phyloP scores from a whole-genome alignment of 78 protist species.

The Speleostelium caveatum region DNA sequence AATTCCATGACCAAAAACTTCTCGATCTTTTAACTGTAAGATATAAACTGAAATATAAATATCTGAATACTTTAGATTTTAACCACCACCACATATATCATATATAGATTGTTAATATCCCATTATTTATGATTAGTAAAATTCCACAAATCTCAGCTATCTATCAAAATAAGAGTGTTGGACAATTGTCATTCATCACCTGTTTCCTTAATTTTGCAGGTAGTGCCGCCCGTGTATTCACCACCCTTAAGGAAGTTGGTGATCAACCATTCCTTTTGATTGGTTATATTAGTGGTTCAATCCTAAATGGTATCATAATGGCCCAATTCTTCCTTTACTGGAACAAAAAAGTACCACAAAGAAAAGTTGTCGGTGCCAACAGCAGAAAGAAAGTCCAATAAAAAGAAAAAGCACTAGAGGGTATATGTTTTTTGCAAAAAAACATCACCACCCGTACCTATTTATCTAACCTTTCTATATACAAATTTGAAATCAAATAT shows the following conservation, averaged over 20 bases:
- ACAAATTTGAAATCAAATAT: too few species aligned
- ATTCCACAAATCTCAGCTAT: slow-evolving; percentile 80
- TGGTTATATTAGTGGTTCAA: slow-evolving; percentile 30
- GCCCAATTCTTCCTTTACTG: slow-evolving; percentile 81
- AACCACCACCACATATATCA: too few species aligned
- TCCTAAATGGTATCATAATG: slow-evolving; percentile 66
- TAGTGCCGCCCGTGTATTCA: slow-evolving; percentile 89
- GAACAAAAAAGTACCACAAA: slow-evolving; percentile 67
- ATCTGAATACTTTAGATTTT: too few species aligned
- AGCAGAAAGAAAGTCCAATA: not conserved
- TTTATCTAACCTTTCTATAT: too few species aligned
- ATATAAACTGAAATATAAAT: too few species aligned
- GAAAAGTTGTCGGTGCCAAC: slow-evolving; percentile 9
- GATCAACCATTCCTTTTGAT: slow-evolving; percentile 60
- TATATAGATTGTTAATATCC: slow-evolving; percentile 30
- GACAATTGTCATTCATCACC: slow-evolving; percentile 87
- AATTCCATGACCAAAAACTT: not conserved
- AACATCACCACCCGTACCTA: not conserved
- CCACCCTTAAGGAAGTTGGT: slow-evolving; percentile 84
- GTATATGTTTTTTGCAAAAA: not conserved
- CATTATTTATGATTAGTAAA: slow-evolving; percentile 24
- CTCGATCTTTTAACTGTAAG: slow-evolving; percentile 12
- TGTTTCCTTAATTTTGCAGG: slow-evolving; percentile 84
- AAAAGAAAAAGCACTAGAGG: slow-evolving; percentile 11
- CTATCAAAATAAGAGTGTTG: slow-evolving; percentile 71